These are phyloP conservation scores for Candida oleophila DNA, from an alignment of 805 yeast genomes.

Conservation along the genomic window DNA sequence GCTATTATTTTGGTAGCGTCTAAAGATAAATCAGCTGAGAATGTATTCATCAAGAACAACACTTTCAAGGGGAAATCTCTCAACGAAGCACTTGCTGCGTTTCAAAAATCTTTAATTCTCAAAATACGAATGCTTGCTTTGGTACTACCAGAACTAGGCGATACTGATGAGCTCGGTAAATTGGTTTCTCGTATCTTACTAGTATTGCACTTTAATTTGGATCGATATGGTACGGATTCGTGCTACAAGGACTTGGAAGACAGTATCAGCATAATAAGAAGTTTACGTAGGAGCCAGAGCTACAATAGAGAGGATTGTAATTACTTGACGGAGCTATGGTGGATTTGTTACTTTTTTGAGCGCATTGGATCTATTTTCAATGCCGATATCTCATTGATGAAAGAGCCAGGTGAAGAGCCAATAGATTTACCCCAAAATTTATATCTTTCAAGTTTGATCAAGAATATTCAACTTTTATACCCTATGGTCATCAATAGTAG, in stretches of 20 bases:
- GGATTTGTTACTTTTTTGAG: slow-evolving; percentile 19
- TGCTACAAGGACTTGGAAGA: slow-evolving; percentile 20
- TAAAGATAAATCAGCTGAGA: slow-evolving; percentile 29
- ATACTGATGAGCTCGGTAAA: slow-evolving; percentile 18
- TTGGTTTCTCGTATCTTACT: slow-evolving; percentile 19
- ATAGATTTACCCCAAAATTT: too few species aligned
- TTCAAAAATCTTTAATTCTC: slow-evolving; percentile 8
- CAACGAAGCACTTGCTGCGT: background rate
- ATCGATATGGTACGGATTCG: slow-evolving; percentile 21
- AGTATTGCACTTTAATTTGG: slow-evolving; percentile 16
- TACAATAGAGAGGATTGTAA: too few species aligned
- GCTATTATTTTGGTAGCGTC: slow-evolving; percentile 44
- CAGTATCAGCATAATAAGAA: slow-evolving; percentile 14
- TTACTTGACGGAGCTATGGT: slow-evolving; percentile 13
- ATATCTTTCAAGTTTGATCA: background rate
- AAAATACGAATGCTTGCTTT: slow-evolving; percentile 20
- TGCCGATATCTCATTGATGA: background rate
- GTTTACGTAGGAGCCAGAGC: background rate
- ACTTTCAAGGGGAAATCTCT: slow-evolving; percentile 7
- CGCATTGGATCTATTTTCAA: slow-evolving; percentile 11
- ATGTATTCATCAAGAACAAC: slow-evolving; percentile 13
- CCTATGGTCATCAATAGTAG: background rate
- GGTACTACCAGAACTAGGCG: slow-evolving; percentile 19
- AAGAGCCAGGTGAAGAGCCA: background rate
- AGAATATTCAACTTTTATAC: background rate